A percentile compares a stretch with the other conserved stretches of the same genome.
Conservation (phyloP, 2,329 filamentous ascomycete genomes). For the Stagonosporopsis cucurbitacearum region DNA sequence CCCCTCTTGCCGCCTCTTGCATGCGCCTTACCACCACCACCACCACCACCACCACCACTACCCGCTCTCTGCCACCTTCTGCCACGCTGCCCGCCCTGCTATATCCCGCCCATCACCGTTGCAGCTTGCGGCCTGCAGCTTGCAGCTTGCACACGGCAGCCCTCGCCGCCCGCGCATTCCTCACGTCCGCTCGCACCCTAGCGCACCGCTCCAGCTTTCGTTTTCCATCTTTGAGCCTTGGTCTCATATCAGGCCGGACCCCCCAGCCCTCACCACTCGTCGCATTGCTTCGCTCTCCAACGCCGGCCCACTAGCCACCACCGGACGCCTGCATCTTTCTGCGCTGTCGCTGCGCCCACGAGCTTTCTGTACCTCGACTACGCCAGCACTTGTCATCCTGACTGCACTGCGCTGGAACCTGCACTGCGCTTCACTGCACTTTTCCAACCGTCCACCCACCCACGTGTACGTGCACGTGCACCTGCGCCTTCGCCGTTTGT, state of each 20-base stretch:
- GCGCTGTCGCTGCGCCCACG: slow-evolving; percentile 21
- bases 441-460: slow-evolving; percentile 35
- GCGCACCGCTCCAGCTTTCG: slow-evolving; percentile 30
- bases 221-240: slow-evolving; percentile 18
- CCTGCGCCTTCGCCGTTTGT: slow-evolving; percentile 8
- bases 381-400: slow-evolving; percentile 22
- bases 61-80: slow-evolving; percentile 16
- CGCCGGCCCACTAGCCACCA: slow-evolving; percentile 14
- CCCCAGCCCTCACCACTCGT: slow-evolving; percentile 13
- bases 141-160: background rate
- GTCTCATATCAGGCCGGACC: slow-evolving; percentile 33
- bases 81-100: slow-evolving; percentile 5
- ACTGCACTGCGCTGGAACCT: slow-evolving; percentile 31
- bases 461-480: slow-evolving; percentile 15
- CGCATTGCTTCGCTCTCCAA: slow-evolving; percentile 23
- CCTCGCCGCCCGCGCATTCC: slow-evolving; percentile 38
- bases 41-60: too few relatives aligned
- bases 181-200: slow-evolving; percentile 27
- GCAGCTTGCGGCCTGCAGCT: slow-evolving; percentile 4
- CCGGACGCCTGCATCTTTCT: slow-evolving; percentile 25
- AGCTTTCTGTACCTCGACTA: background rate
- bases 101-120: slow-evolving; percentile 17
- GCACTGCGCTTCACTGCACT: slow-evolving; percentile 29
- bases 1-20: slow-evolving; percentile 18
- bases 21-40: slow-evolving; percentile 33